Base-by-base conservation (phyloP, 2,329 filamentous ascomycete species). In the Aspergillus ochraceoroseus region DNA sequence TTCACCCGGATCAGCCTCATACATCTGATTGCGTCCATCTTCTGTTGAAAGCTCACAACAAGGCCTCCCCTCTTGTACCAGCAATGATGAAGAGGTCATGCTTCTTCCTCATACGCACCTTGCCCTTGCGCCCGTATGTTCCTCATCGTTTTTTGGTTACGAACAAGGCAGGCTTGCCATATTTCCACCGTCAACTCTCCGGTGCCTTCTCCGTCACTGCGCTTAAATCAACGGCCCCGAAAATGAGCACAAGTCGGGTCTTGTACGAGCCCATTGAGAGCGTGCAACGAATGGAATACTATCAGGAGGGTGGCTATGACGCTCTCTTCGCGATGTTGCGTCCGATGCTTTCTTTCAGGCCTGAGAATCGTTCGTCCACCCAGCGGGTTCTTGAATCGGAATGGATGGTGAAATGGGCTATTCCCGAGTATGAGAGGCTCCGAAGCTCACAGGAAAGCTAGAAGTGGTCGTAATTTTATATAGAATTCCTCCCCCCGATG, bases 351-450 rank as follows among this genome's bases (percentile, higher is more conserved):
- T 42, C 41, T 25, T 61, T 59, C 39, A 54, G 43, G 23, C 45
- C 56, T 12, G 56, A 53, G 32, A 31, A 52, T 43, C 51, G 57
- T 14, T 35, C 48, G 31, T 41, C 56, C 47, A 37, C 57, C 2
- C 39, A 51, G 36, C 42, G 57, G 22, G 32, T 60, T 36, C 51
- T 59, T 13, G 40, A 53, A 22, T 57, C 48, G 14, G 55, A 59
- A 48, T 60, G 54, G 57, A 61, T 59, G 55, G 42, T 53, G 3
- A 55, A 52, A 38, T 59, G 56, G 57, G 57, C 56, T 42, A 13
- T 59, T 15, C 55, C 56, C 31, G 47, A 54, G 35, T 53, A 50
- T 43, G 41, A 40, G 9, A 49, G 46, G 38, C 47, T 37, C 9
- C 34, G 13, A 2, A 14, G n/a, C n/a, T n/a, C n/a, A n/a, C n/a